phyloP scores from a whole-genome alignment of 129 eudicot species.

The Helichrysum umbraculigerum region DNA sequence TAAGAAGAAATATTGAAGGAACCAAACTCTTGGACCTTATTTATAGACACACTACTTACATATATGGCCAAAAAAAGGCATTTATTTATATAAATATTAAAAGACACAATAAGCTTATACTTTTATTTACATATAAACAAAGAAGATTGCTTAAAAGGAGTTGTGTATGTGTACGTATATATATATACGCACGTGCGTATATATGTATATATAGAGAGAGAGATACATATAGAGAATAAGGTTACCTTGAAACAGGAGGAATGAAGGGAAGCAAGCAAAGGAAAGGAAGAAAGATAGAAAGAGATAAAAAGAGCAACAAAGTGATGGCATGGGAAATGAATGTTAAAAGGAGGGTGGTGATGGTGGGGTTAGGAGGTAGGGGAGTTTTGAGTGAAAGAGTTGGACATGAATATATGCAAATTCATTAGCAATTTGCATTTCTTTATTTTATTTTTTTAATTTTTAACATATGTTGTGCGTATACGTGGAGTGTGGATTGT shows the following conservation, averaged over 20 bases:
- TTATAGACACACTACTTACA: background rate
- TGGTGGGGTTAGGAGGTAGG: slow-evolving; percentile 5
- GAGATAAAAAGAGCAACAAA: background rate
- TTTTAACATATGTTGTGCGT: no score
- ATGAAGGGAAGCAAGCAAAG: slow-evolving; percentile 18
- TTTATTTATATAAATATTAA: background rate
- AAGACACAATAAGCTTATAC: background rate
- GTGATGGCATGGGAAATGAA: slow-evolving; percentile 3
- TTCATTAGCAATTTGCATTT: no score
- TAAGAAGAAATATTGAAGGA: background rate
- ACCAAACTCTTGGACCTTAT: slow-evolving; percentile 2
- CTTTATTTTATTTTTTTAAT: no score
- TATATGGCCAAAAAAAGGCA: background rate
- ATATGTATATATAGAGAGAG: background rate
- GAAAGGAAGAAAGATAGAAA: background rate
- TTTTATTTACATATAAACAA: background rate
- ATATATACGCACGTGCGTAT: background rate
- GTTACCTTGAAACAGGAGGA: slow-evolving; percentile 6
- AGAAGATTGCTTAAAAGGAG: background rate
- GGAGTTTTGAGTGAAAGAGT: background rate
- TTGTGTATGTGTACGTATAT: background rate
- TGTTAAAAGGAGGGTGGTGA: background rate
- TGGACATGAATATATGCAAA: background rate
- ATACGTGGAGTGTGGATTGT: no score
- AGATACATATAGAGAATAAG: background rate